Conservation (phyloP, 495 filamentous ascomycete species). For the Xylaria longipes region DNA sequence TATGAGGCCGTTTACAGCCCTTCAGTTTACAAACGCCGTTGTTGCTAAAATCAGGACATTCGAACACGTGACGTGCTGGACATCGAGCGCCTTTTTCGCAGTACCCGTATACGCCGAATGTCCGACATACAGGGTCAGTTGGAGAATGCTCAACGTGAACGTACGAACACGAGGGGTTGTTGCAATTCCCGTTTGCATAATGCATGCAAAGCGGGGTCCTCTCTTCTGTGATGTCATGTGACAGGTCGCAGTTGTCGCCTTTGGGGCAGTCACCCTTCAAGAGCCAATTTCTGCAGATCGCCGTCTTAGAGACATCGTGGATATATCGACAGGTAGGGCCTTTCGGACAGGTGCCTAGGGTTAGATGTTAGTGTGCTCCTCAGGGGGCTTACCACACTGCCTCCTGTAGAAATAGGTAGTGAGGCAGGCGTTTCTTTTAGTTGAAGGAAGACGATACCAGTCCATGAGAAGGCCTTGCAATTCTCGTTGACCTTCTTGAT, state of each 20-base stretch:
- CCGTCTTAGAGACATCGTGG: slow-evolving; percentile 88
- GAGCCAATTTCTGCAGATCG: slow-evolving; percentile 88
- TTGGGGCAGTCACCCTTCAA: slow-evolving; percentile 77
- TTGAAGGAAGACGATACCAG: slow-evolving; percentile 73
- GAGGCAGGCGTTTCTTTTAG: slow-evolving; percentile 39
- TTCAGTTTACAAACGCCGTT: slow-evolving; percentile 81
- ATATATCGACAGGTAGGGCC: slow-evolving; percentile 80
- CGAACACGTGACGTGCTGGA: slow-evolving; percentile 80
- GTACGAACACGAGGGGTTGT: slow-evolving; percentile 88
- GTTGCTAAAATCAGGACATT: slow-evolving; percentile 96
- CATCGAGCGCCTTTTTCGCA: slow-evolving; percentile 85
- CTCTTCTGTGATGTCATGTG: slow-evolving; percentile 86
- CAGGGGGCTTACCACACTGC: slow-evolving; percentile 42
- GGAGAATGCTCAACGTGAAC: slow-evolving; percentile 84
- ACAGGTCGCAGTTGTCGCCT: slow-evolving; percentile 88
- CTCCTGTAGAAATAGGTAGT: slow-evolving; percentile 34
- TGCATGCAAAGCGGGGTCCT: slow-evolving; percentile 87
- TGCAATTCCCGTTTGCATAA: slow-evolving; percentile 89
- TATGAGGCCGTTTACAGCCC: slow-evolving; percentile 84
- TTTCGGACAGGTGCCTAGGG: slow-evolving; percentile 78
- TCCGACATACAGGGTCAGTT: slow-evolving; percentile 79
- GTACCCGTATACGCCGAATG: slow-evolving; percentile 87
- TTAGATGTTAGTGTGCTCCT: slow-evolving; percentile 42
- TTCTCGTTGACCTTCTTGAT: slow-evolving; percentile 76
- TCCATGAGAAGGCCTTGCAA: slow-evolving; percentile 89